Conservation (phyloP, 768 basidiomycete genomes). For the Guyanaporus albipodus region DNA sequence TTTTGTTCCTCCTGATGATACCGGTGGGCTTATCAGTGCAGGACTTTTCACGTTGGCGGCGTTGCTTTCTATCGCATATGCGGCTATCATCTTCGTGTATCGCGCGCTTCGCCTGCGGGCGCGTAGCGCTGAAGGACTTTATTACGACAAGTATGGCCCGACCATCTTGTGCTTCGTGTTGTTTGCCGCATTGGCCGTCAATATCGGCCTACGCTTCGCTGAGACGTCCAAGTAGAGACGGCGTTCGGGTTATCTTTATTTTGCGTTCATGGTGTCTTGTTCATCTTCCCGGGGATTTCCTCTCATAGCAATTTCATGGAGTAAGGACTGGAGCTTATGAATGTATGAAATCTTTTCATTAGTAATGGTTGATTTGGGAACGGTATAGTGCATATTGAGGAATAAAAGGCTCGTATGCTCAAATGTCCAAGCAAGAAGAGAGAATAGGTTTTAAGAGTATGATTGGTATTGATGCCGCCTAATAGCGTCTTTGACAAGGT, state of each 20-base stretch:
- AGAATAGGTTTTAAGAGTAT: conserved; percentile 2
- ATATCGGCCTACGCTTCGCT: conserved; percentile 63
- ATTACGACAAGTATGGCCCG: conserved; percentile 89
- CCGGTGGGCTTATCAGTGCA: conserved; percentile 80
- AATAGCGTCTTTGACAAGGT: conserved; percentile 19
- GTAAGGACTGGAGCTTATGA: neutral
- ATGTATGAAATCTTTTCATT: conserved; percentile 24
- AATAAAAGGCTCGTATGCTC: conserved; percentile 24
- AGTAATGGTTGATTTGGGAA: conserved; percentile 16
- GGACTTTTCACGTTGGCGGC: conserved; percentile 88
- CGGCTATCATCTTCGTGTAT: conserved; percentile 75
- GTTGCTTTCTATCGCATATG: conserved; percentile 82
- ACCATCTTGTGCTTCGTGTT: conserved; percentile 69
- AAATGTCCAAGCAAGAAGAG: conserved; percentile 16
- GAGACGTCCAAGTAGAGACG: conserved; percentile 39
- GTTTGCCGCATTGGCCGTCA: conserved; percentile 65
- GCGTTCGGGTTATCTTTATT: too few species aligned
- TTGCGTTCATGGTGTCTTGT: too few species aligned
- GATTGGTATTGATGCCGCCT: conserved; percentile 9
- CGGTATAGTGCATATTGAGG: conserved; percentile 25
- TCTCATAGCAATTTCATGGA: neutral
- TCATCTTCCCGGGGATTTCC: neutral
- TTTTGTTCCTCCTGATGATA: conserved; percentile 71
- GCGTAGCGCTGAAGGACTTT: conserved; percentile 72
- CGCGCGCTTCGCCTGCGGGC: conserved; percentile 66